These are phyloP conservation scores for Lenwebbia sp. DNA, from an alignment of 345 rosid genomes.

Conservation along the genomic window DNA sequence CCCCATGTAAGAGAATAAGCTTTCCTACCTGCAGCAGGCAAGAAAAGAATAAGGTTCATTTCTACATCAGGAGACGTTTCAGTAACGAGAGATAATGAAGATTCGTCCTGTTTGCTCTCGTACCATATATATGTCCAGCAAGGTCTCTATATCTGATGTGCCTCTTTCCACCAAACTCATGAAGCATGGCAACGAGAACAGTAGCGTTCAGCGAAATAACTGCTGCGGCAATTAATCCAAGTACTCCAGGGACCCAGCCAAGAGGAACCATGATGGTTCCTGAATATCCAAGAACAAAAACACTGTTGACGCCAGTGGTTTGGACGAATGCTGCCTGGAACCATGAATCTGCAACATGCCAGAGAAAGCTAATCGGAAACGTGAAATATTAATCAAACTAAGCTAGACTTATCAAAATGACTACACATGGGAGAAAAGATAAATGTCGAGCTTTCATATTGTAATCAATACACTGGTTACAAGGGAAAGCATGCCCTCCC, in stretches of 20 bases:
- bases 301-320: constrained; percentile 86
- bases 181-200: constrained; percentile 70
- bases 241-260: constrained; percentile 74
- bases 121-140: constrained; percentile 75
- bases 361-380: not conserved
- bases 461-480: not conserved
- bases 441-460: not conserved
- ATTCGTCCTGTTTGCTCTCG: not conserved
- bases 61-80: not conserved
- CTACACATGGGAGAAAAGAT: not conserved
- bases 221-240: constrained; percentile 63
- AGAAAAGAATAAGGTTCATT: not conserved
- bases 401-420: not conserved
- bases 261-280: constrained; percentile 85
- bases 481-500: not conserved
- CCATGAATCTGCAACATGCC: constrained; percentile 71
- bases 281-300: constrained; percentile 82
- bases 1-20: constrained; percentile 67
- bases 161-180: constrained; percentile 78
- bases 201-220: constrained; percentile 71
- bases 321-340: constrained; percentile 73
- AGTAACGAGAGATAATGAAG: not conserved
- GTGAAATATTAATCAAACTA: not conserved
- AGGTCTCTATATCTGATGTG: constrained; percentile 94
- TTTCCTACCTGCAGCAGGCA: constrained; percentile 35